Percentiles rank a stretch among this genome's conserved stretches.
These are phyloP conservation scores for Hydnomerulius pinastri DNA, from an alignment of 768 basidiomycete species.

Conservation along the genomic window DNA sequence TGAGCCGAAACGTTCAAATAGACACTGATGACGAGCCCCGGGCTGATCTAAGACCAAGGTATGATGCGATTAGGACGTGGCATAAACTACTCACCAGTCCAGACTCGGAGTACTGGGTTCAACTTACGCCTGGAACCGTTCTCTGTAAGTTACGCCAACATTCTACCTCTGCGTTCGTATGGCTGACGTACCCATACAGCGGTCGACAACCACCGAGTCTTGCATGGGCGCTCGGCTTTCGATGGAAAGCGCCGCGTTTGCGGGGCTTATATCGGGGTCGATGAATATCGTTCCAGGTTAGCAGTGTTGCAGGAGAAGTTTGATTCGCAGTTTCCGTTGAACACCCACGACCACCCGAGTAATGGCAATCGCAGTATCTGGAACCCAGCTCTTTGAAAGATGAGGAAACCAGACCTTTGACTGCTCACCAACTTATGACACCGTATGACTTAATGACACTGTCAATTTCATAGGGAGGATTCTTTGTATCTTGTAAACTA, in stretches of 20 bases:
- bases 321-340: constrained; percentile 28
- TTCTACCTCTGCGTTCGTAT: background rate
- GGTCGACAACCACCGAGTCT: constrained; percentile 89
- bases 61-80: constrained; percentile 81
- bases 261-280: constrained; percentile 90
- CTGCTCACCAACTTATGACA: background rate
- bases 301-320: constrained; percentile 66
- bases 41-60: constrained; percentile 44
- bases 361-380: constrained; percentile 52
- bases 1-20: constrained; percentile 24
- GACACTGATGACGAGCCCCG: background rate
- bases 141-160: constrained; percentile 56
- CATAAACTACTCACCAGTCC: constrained; percentile 69
- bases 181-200: constrained; percentile 43
- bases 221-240: constrained; percentile 94
- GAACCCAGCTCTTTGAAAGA: constrained; percentile 51
- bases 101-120: constrained; percentile 91
- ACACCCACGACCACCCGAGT: background rate
- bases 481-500: too few relatives aligned
- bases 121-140: constrained; percentile 84
- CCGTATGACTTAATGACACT: too few relatives aligned
- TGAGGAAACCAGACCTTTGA: too few relatives aligned
- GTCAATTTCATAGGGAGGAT: too few relatives aligned
- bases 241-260: constrained; percentile 89
- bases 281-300: constrained; percentile 86